Percentiles rank a stretch among this genome's conserved stretches.
These are phyloP conservation scores for Penicillium riverlandense DNA, from an alignment of 495 filamentous ascomycete genomes.

Conservation along the genomic window DNA sequence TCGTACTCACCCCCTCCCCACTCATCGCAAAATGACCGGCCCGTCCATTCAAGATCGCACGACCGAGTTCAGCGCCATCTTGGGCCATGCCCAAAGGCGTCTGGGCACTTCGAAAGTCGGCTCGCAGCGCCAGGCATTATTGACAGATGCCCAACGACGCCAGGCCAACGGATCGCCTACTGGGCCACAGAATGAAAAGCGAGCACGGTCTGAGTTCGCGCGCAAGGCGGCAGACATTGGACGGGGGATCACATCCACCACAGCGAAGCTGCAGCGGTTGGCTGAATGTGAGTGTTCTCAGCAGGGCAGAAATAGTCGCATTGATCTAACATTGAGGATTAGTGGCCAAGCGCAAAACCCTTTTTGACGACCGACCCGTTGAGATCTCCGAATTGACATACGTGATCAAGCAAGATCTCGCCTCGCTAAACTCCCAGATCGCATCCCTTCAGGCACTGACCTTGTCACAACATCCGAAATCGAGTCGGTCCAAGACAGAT, in stretches of 20 bases:
- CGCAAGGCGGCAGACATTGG: slow-evolving; percentile 84
- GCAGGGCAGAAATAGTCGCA: neutral
- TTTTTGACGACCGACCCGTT: slow-evolving; percentile 93
- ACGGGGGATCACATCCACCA: slow-evolving; percentile 81
- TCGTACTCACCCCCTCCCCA: slow-evolving; percentile 1
- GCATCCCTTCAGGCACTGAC: slow-evolving; percentile 68
- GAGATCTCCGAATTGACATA: slow-evolving; percentile 96
- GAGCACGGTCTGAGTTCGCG: slow-evolving; percentile 73
- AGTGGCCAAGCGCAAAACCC: slow-evolving; percentile 93
- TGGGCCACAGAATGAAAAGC: slow-evolving; percentile 32
- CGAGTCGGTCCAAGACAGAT: slow-evolving; percentile 45
- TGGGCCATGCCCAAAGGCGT: slow-evolving; percentile 72
- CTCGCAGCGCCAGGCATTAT: slow-evolving; percentile 71
- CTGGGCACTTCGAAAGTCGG: slow-evolving; percentile 62
- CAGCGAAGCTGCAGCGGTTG: slow-evolving; percentile 87
- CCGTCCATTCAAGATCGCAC: slow-evolving; percentile 95
- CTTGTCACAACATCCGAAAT: slow-evolving; percentile 63
- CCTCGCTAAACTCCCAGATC: slow-evolving; percentile 82
- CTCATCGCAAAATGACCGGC: slow-evolving; percentile 38
- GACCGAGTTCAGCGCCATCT: slow-evolving; percentile 84
- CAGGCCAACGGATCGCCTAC: slow-evolving; percentile 59
- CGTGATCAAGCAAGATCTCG: slow-evolving; percentile 95
- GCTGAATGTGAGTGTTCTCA: slow-evolving; percentile 59
- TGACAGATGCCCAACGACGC: slow-evolving; percentile 63
- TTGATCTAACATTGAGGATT: slow-evolving; percentile 6